Evolutionary conservation across 495 filamentous ascomycete species (phyloP).

Genomic region (Penicillium herquei): DNA sequence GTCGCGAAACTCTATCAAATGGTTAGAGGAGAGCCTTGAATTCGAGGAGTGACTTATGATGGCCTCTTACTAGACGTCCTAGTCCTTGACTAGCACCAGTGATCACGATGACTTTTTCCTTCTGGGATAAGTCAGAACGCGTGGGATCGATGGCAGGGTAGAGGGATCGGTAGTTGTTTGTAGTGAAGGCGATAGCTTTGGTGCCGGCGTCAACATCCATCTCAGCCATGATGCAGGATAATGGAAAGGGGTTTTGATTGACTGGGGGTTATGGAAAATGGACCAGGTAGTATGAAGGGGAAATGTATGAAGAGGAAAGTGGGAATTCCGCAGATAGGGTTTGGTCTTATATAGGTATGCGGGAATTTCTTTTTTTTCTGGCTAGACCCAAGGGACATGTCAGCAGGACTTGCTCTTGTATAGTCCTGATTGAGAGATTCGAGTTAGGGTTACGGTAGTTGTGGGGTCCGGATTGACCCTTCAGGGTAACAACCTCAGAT

Average conservation of each 20-base stretch:
- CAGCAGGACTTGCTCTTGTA: too few species aligned
- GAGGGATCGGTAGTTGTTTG: conserved; percentile 20
- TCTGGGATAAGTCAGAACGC: conserved; percentile 28
- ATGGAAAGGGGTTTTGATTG: not conserved
- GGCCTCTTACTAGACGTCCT: conserved; percentile 14
- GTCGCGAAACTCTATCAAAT: conserved; percentile 8
- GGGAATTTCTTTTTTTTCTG: too few species aligned
- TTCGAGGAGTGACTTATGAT: not conserved
- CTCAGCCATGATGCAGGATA: conserved; percentile 4
- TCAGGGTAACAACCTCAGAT: too few species aligned
- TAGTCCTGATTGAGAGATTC: not conserved
- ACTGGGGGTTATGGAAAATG: not conserved
- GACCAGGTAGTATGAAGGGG: not conserved
- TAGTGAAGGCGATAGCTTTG: conserved; percentile 26
- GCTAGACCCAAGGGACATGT: too few species aligned
- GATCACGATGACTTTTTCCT: conserved; percentile 38
- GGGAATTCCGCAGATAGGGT: too few species aligned
- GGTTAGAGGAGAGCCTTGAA: not conserved
- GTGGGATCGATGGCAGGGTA: conserved; percentile 38
- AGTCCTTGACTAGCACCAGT: conserved; percentile 39
- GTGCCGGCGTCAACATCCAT: conserved; percentile 7
- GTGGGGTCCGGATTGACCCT: too few species aligned
- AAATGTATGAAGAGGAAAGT: not conserved
- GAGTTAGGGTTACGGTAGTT: not conserved
- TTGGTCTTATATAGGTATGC: too few species aligned